Evolutionary conservation across 129 eudicot genomes (phyloP), one percentile per base, ranked within the genome.

Genomic region (Oenanthe sinensis): DNA sequence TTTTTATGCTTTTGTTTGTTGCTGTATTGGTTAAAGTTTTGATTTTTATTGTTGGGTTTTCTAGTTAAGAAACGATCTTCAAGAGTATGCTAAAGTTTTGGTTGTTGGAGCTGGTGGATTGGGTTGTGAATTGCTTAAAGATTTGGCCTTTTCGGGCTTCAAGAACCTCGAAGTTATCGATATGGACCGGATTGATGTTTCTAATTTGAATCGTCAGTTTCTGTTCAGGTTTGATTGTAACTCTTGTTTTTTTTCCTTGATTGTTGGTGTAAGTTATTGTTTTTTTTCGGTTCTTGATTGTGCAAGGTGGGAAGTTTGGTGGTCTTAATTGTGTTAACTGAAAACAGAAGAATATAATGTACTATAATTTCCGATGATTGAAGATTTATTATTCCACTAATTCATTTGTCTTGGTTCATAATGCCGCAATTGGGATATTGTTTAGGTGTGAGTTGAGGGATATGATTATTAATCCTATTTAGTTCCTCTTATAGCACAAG

Each of bases 61-160:
- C 75, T 54, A 93, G 98, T 79, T 93, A 86, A 88, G 97, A 69
- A 92, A 93, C 65, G 98, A 91, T 85, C 78, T 93, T 40, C 84
- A 87, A 77, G 86, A 89, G 79, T 93, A 85, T 81, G 97, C 78
- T 42, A 88, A 82, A 47, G 85, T 91, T 16, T 87, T 93, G 90
- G 98, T 93, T 50, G 98, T 93, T 12, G 98, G 97, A 43, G 98
- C 97, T 33, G 98, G 97, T 85, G 98, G 98, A 69, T 85, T 93
- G 88, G 98, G 98, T 9, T 93, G 98, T 79, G 98, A 93, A 71
- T 87, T 93, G 78, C 86, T 93, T 8, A 93, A 93, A 84, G 98
- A 93, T 76, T 88, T 93, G 82, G 98, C 98, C 16, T 83, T 91
- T 42, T 87, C 98, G 0, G 98, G 98, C 54, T 91, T 93, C 71